Conservation (phyloP, 1,284 basidiomycete species). For the Tranzscheliella williamsii region DNA sequence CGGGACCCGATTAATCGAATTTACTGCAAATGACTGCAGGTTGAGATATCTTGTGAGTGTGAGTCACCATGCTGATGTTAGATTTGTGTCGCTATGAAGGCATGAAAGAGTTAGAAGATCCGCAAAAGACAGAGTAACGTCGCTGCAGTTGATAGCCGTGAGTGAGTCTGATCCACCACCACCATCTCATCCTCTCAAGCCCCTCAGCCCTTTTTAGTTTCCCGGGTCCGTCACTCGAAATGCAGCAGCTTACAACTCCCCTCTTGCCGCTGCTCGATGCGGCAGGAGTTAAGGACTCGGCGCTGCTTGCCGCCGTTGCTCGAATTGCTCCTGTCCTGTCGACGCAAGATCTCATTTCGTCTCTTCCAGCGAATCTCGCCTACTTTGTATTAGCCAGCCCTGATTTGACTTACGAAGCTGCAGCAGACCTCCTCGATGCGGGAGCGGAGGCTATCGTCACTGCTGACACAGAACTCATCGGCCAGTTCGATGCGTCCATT, state of each 20-base stretch:
- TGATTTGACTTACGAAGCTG: constrained; percentile 33
- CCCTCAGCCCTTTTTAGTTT: no score
- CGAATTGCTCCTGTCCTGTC: constrained; percentile 41
- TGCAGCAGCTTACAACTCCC: constrained; percentile 51
- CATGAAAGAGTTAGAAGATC: neutral
- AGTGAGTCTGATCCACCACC: no score
- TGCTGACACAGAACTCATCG: constrained; percentile 26
- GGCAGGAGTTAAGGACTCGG: constrained; percentile 16
- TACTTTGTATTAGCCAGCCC: constrained; percentile 38
- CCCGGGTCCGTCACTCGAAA: no score
- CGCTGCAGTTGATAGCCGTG: no score
- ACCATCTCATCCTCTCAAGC: no score
- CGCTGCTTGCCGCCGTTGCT: constrained; percentile 25
- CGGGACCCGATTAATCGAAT: no score
- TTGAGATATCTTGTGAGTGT: no score
- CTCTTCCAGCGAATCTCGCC: constrained; percentile 14
- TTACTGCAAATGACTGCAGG: no score
- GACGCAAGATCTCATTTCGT: constrained; percentile 18
- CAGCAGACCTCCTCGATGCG: constrained; percentile 46
- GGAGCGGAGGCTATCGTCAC: constrained; percentile 51
- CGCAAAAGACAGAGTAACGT: no score
- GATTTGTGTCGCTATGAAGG: neutral
- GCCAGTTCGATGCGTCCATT: constrained; percentile 35
- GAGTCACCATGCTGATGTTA: no score
- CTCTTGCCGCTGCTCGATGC: constrained; percentile 42